These are phyloP conservation scores for Hypoxylon sp. DNA, from an alignment of 2,329 filamentous ascomycete genomes.

Conservation along the genomic window DNA sequence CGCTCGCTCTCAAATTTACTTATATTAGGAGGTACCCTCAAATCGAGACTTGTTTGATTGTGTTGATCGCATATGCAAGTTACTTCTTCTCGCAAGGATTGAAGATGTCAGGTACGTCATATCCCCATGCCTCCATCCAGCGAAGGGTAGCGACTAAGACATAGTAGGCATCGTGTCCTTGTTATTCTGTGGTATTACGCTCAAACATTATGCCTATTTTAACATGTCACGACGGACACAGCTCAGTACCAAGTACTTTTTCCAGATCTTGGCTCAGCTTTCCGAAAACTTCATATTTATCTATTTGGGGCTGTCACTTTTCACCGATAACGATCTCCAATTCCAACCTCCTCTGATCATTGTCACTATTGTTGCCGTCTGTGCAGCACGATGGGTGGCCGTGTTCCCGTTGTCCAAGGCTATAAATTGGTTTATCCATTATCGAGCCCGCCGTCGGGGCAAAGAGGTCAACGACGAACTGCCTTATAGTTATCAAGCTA, in stretches of 20 bases:
- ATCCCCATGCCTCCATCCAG: conserved; percentile 6
- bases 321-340: conserved; percentile 88
- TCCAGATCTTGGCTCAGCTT: conserved; percentile 92
- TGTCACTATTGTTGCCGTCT: conserved; percentile 91
- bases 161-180: conserved; percentile 89
- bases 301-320: conserved; percentile 93
- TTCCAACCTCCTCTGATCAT: conserved; percentile 98
- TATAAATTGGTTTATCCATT: conserved; percentile 94
- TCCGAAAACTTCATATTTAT: conserved; percentile 99
- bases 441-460: conserved; percentile 83
- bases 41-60: conserved; percentile 95
- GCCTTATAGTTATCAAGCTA: conserved; percentile 96
- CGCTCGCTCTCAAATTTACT: conserved; percentile 92
- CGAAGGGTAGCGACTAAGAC: conserved; percentile 15
- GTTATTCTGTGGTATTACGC: conserved; percentile 96
- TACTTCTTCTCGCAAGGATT: conserved; percentile 99
- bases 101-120: conserved; percentile 88
- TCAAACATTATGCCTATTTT: conserved; percentile 99
- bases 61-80: conserved; percentile 94
- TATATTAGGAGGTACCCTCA: conserved; percentile 93
- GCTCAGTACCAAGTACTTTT: conserved; percentile 97
- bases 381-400: conserved; percentile 90
- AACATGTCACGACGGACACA: conserved; percentile 99
- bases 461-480: conserved; percentile 86
- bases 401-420: conserved; percentile 92